Percentiles rank a stretch among this genome's conserved stretches.
Conservation (phyloP, 106 monocot species). For the Platanthera zijinensis region DNA sequence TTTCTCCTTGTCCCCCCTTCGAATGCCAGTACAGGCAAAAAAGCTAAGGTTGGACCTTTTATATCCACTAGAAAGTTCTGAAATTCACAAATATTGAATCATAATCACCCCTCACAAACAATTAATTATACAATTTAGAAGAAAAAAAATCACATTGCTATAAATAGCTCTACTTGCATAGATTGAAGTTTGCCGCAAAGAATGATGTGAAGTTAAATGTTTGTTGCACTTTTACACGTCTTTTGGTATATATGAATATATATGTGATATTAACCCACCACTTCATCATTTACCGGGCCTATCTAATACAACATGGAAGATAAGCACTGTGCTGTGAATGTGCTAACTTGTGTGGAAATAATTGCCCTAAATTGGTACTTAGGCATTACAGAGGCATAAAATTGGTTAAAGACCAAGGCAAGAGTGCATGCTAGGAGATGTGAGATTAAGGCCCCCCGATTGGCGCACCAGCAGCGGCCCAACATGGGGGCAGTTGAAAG, state of each 20-base stretch:
- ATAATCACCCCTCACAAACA: neutral
- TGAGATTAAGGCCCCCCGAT: neutral
- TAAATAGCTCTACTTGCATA: neutral
- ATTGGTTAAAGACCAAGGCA: neutral
- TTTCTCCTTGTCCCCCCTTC: constrained; percentile 95
- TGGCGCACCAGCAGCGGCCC: too few species aligned
- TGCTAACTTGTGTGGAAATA: neutral
- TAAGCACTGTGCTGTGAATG: too few species aligned
- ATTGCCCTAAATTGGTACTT: neutral
- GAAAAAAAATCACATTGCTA: neutral
- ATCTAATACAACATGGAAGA: too few species aligned
- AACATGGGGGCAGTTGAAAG: too few species aligned
- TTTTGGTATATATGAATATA: too few species aligned
- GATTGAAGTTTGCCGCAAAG: neutral
- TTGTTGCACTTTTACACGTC: too few species aligned
- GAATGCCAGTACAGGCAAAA: constrained; percentile 91
- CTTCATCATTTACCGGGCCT: too few species aligned
- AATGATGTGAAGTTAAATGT: neutral
- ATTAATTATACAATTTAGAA: neutral
- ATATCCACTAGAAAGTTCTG: constrained; percentile 93
- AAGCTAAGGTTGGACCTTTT: constrained; percentile 71
- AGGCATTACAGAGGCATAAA: neutral
- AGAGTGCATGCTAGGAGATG: neutral
- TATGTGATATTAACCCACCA: too few species aligned
- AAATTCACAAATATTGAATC: constrained; percentile 8